phyloP scores from a whole-genome alignment of 1,284 basidiomycete species.

The Rhodotorula sp. region DNA sequence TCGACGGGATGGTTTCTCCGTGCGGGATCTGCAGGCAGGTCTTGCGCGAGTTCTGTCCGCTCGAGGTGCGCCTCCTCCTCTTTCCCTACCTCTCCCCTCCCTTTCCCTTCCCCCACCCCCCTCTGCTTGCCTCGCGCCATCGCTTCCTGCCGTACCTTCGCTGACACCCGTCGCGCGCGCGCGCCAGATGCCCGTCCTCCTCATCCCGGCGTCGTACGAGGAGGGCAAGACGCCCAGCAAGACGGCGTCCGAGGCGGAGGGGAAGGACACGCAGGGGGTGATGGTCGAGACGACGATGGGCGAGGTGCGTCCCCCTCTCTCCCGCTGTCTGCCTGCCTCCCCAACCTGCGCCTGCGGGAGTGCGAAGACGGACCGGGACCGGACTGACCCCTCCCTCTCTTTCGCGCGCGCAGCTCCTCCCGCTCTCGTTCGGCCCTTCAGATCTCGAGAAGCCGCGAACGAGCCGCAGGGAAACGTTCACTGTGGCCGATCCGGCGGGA shows the following conservation, averaged over 20 bases:
- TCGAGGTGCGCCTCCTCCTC: constrained; percentile 49
- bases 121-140: too few relatives aligned
- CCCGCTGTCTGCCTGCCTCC: neutral
- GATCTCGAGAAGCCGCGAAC: constrained; percentile 29
- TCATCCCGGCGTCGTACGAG: constrained; percentile 30
- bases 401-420: constrained; percentile 17
- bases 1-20: constrained; percentile 67
- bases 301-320: constrained; percentile 18
- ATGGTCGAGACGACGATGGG: constrained; percentile 30
- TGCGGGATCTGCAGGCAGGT: constrained; percentile 92
- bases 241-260: constrained; percentile 17
- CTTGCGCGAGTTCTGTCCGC: constrained; percentile 81
- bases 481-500: neutral
- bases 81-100: too few relatives aligned
- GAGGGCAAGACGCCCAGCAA: constrained; percentile 3
- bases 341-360: too few relatives aligned
- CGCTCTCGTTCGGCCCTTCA: constrained; percentile 33
- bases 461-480: neutral
- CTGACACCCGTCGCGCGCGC: too few relatives aligned
- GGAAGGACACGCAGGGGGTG: constrained; percentile 11
- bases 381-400: neutral
- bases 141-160: too few relatives aligned
- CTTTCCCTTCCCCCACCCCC: too few relatives aligned
- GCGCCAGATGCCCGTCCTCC: constrained; percentile 34
- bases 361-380: too few relatives aligned